Base-by-base conservation (phyloP, 2,329 filamentous ascomycete species). In the Biscogniauxia sp. region DNA sequence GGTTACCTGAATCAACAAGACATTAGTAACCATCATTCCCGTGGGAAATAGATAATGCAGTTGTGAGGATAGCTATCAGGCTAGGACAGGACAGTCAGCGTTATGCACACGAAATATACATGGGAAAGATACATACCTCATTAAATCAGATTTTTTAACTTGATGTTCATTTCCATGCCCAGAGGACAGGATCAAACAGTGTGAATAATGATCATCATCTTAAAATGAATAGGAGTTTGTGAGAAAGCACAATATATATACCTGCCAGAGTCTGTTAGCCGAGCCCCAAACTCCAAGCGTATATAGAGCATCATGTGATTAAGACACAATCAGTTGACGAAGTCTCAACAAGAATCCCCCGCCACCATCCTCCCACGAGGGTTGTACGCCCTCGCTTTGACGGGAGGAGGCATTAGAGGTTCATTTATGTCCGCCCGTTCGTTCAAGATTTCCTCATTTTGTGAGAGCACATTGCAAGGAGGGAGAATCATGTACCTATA, bases 361-460 rank as follows among this genome's bases (percentile, higher is more conserved):
- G 69, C 66, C 62, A 69, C 68, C 73, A 77, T 75, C 71, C 76
- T 76, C 80, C 80, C 83, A 81, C 83, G 81, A 80, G 81, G 82
- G 77, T 84, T 87, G 84, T 87, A 86, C 82, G 80, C 76, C 79
- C 83, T 81, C 77, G 83, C 83, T 81, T 82, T 75, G 71, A 74
- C 75, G 76, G 77, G 72, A 78, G 74, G 72, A 74, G 77, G 71
- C 70, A 75, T 32, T 73, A 77, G 71, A 72, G 80, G 79, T 82
- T 85, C 83, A 76, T 78, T 84, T 85, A 84, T 87, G 84, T 86
- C 84, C 84, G 84, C 84, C 84, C 84, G 84, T 87, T 87, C 84
- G 84, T 87, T 86, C 84, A 87, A 86, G 76, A 77, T 77, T 82
- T 87, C 84, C 79, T 87, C 84, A 87, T 82, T 45, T 45, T 45